A percentile compares a stretch with the other conserved stretches of the same genome.
Conservation (phyloP, 129 eudicot genomes). For the Flaveria ramosissima region DNA sequence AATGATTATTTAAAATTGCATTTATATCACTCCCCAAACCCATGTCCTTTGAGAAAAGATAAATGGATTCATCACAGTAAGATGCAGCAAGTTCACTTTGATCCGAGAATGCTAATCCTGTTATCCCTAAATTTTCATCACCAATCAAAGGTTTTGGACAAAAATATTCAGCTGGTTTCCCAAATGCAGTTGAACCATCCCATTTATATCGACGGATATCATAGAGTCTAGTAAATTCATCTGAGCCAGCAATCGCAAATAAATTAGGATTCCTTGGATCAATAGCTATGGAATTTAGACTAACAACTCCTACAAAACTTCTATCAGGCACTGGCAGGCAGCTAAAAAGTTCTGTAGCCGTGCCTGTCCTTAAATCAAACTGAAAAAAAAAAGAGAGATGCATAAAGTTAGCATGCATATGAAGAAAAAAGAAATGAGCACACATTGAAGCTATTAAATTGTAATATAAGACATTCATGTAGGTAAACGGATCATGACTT, state of each 20-base stretch:
- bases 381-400: constrained; percentile 25
- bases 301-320: constrained; percentile 38
- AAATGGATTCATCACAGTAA: constrained; percentile 60
- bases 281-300: constrained; percentile 64
- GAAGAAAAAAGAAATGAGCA: neutral
- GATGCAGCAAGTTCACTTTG: constrained; percentile 75
- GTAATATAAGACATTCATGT: neutral
- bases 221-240: constrained; percentile 66
- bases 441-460: neutral
- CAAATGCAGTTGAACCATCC: constrained; percentile 67
- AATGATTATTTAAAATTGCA: constrained; percentile 25
- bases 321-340: constrained; percentile 49
- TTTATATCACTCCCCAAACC: constrained; percentile 52
- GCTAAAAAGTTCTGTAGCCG: constrained; percentile 58
- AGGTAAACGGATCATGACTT: constrained; percentile 30
- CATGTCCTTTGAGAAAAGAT: constrained; percentile 65
- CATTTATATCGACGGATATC: constrained; percentile 68
- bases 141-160: constrained; percentile 68
- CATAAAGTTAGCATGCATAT: neutral
- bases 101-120: constrained; percentile 77
- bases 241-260: constrained; percentile 73
- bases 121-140: constrained; percentile 61
- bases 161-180: constrained; percentile 60
- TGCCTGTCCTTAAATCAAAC: constrained; percentile 78
- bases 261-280: constrained; percentile 79